Evolutionary conservation across 179 eudicot species (phyloP).

Genomic region (Gypsophila paniculata): DNA sequence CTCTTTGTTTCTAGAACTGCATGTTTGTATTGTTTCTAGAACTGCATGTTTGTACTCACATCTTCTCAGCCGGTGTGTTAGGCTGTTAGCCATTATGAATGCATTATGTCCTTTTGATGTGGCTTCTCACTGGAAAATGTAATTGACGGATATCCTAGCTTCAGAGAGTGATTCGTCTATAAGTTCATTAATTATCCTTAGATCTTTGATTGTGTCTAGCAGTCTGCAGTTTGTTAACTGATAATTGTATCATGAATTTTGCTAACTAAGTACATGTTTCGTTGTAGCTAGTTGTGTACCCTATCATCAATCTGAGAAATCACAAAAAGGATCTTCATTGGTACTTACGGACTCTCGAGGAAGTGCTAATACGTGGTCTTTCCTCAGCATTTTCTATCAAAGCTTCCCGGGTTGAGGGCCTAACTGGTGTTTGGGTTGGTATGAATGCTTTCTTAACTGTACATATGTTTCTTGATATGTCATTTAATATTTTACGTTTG

Average conservation of each 20-base stretch:
- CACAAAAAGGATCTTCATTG: conserved; percentile 96
- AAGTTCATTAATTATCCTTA: not conserved
- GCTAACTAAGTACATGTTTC: conserved; percentile 23
- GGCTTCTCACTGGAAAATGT: not conserved
- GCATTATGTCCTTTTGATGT: not conserved
- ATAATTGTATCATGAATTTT: not conserved
- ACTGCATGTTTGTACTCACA: not conserved
- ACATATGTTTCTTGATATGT: not conserved
- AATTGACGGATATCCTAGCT: not conserved
- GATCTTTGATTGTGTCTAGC: not conserved
- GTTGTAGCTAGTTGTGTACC: conserved; percentile 83
- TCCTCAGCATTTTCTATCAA: conserved; percentile 56
- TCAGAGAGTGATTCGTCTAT: not conserved
- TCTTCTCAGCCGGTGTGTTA: not conserved
- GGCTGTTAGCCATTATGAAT: not conserved
- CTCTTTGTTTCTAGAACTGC: not conserved
- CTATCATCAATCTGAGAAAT: conserved; percentile 78
- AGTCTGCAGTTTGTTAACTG: not conserved
- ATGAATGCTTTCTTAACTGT: conserved; percentile 29
- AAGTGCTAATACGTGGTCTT: conserved; percentile 81
- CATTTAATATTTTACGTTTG: not conserved
- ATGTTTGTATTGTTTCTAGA: not conserved
- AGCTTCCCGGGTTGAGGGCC: conserved; percentile 64
- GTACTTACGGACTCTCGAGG: conserved; percentile 91
- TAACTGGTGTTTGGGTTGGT: conserved; percentile 99